Evolutionary conservation across 371 early-diverging fungal species (phyloP), one percentile per base, ranked within the genome.

Genomic region (Nematocida sp.): DNA sequence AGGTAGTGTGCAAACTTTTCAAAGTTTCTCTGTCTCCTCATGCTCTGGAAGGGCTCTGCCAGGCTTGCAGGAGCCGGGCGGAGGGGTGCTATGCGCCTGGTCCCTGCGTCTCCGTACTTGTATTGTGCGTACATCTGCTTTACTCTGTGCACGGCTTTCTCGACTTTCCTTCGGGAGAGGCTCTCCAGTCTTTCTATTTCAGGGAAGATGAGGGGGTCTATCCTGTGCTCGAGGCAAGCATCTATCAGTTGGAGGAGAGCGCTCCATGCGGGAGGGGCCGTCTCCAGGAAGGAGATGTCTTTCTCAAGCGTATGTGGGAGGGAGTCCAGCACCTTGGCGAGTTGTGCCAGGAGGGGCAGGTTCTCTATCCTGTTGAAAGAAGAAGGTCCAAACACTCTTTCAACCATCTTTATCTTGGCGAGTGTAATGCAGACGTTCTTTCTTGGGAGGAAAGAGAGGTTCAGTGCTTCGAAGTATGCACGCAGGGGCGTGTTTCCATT

Each of bases 391-490:
- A 62, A 32, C n/a, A 32, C 43, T 21, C 25, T 29, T 40, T 70
- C 74, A 11, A 70, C 17, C 19, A 70, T 5, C 31, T 50, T 49
- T 13, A 70, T 40, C 21, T 41, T 58, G 21, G 74, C 74, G 41
- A 70, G 46, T 52, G 46, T 23, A 19, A 70, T 5, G 41, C 60
- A 70, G 3, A 50, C 48, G 7, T 70, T 53, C 36, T 70, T 70
- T 23, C 74, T 5, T 7, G 3, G 32, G 11, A 70, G 41, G 32
- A 70, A 49, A 1, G 74, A 60, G 15, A 70, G 21, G 19, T 70
- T 60, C 74, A 70, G 56, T 1, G 74, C 74, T 27, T 57, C 58
- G 36, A 70, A 70, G 74, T 70, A 70, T 46, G 62, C 74, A 0
- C 60, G 13, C 0, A 70, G 74, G 2, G 51, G 41, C 15, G 40